These are phyloP conservation scores for Gryganskiella cystojenkinii DNA, from an alignment of 192 early-diverging fungal genomes.

Conservation along the genomic window DNA sequence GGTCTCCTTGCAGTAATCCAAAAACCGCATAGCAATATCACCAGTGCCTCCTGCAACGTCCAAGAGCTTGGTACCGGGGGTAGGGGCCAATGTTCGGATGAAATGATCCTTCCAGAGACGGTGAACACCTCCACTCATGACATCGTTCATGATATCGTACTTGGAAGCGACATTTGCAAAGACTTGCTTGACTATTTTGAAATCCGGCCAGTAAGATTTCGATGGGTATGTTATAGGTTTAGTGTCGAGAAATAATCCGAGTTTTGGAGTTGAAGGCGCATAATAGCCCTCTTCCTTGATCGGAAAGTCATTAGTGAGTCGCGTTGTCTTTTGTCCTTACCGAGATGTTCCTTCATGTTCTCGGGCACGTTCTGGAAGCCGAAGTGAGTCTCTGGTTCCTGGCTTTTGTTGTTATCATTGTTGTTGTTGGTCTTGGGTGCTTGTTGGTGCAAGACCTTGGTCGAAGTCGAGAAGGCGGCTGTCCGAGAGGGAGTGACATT, in stretches of 20 bases:
- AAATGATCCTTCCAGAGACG: conserved; percentile 97
- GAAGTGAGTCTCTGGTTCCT: conserved; percentile 82
- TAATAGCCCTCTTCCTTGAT: no score
- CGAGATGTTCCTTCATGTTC: conserved; percentile 87
- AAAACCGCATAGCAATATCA: conserved; percentile 96
- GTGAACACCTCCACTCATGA: conserved; percentile 94
- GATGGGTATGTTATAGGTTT: no score
- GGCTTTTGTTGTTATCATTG: not conserved
- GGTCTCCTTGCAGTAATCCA: conserved; percentile 81
- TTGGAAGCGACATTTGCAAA: conserved; percentile 95
- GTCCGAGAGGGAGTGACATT: conserved; percentile 13
- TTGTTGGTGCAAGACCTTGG: conserved; percentile 39
- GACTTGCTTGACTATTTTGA: conserved; percentile 79
- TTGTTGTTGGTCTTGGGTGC: not conserved
- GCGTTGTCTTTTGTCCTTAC: conserved; percentile 44
- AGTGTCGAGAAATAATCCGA: no score
- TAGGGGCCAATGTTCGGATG: conserved; percentile 84
- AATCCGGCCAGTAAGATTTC: no score
- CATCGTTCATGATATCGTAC: conserved; percentile 99
- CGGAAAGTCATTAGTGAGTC: no score
- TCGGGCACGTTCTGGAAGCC: conserved; percentile 91
- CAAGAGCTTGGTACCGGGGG: conserved; percentile 82
- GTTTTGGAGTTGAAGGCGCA: no score
- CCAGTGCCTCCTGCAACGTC: conserved; percentile 99
- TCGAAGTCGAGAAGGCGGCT: conserved; percentile 46